Evolutionary conservation across 345 rosid genomes (phyloP).

Genomic region (Excoecaria agallocha): DNA sequence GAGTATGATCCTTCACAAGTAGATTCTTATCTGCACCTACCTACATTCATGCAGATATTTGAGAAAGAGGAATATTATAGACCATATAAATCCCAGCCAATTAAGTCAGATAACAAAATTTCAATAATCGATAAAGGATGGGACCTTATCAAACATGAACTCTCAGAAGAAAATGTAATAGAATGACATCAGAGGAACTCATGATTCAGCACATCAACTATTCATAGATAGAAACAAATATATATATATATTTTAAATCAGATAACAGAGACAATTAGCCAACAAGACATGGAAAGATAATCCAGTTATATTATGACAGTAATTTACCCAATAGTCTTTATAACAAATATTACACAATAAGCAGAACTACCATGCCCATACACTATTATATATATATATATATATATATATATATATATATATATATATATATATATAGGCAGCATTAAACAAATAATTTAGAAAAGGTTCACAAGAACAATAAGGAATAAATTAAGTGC

Average conservation of each 20-base stretch:
- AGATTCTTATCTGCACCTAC: slow-evolving; percentile 90
- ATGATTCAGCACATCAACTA: no score
- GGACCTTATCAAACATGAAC: no score
- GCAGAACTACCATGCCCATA: neutral
- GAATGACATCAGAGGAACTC: no score
- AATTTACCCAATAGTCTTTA: neutral
- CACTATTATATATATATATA: no score
- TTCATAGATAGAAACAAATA: no score
- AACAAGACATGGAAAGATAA: neutral
- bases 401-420: no score
- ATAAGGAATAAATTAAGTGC: neutral
- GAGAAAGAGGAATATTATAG: slow-evolving; percentile 21
- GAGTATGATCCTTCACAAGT: slow-evolving; percentile 94
- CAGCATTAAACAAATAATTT: neutral
- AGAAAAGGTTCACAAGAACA: no score
- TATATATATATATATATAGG: no score
- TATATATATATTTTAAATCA: no score
- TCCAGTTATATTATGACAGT: neutral
- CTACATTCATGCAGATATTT: slow-evolving; percentile 36
- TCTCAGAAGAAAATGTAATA: no score
- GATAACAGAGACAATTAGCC: neutral
- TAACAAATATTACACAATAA: neutral
- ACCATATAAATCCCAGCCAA: neutral
- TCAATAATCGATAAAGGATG: no score
- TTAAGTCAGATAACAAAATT: neutral